Evolutionary conservation across 495 filamentous ascomycete genomes (phyloP).

Genomic region (Xanthoparmelia taractica): DNA sequence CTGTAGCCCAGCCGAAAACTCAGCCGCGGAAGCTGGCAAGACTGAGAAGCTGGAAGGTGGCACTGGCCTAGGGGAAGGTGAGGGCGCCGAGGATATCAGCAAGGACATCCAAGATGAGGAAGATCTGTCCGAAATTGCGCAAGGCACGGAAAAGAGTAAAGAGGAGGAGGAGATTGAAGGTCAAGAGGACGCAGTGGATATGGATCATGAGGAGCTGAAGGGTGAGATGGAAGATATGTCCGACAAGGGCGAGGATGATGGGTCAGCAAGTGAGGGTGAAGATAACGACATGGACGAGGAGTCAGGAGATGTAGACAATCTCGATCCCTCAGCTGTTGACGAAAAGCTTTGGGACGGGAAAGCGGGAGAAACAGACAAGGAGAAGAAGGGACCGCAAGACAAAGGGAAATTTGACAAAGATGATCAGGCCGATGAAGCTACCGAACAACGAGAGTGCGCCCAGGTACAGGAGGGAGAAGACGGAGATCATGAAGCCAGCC

Average conservation of each 20-base stretch:
- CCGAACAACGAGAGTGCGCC: constrained; percentile 43
- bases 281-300: constrained; percentile 72
- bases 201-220: constrained; percentile 85
- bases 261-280: constrained; percentile 24
- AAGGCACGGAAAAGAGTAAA: constrained; percentile 52
- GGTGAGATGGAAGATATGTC: constrained; percentile 63
- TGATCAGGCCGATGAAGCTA: constrained; percentile 28
- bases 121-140: constrained; percentile 83
- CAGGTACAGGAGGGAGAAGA: constrained; percentile 33
- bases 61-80: constrained; percentile 94
- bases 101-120: constrained; percentile 93
- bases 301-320: constrained; percentile 77
- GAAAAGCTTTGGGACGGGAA: constrained; percentile 97
- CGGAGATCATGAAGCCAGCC: constrained; percentile 48
- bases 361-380: constrained; percentile 65
- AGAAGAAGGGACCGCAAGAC: constrained; percentile 54
- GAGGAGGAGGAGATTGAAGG: constrained; percentile 55
- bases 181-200: constrained; percentile 82
- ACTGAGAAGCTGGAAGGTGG: constrained; percentile 76
- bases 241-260: constrained; percentile 45
- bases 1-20: constrained; percentile 76
- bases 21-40: constrained; percentile 54
- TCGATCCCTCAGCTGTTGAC: constrained; percentile 81
- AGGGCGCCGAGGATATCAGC: constrained; percentile 93
- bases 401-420: constrained; percentile 39